A percentile compares a stretch with the other conserved stretches of the same genome.
Conservation (phyloP, 805 yeast genomes). For the Torulaspora microellipsoides region DNA sequence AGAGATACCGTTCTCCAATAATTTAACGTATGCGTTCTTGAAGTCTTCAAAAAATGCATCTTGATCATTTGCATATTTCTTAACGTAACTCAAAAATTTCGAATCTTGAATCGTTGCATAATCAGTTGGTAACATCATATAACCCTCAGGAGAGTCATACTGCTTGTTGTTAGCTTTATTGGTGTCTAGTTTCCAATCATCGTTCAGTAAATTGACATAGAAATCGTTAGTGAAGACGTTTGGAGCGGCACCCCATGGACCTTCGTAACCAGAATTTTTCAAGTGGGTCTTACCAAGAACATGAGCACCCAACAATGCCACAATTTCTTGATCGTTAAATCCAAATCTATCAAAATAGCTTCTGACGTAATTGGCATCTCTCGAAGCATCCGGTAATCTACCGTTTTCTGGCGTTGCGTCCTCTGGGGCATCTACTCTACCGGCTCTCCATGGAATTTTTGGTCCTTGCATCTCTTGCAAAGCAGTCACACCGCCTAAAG, state of each 20-base stretch:
- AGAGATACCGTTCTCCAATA: slow-evolving; percentile 70
- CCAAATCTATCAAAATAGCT: slow-evolving; percentile 61
- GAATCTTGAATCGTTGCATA: slow-evolving; percentile 62
- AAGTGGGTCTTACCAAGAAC: slow-evolving; percentile 73
- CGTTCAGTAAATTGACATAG: slow-evolving; percentile 51
- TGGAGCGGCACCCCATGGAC: slow-evolving; percentile 86
- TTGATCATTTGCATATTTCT: slow-evolving; percentile 63
- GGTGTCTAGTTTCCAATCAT: slow-evolving; percentile 50
- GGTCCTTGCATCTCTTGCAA: slow-evolving; percentile 80
- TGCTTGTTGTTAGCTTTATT: slow-evolving; percentile 58
- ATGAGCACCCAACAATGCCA: slow-evolving; percentile 72
- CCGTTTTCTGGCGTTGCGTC: slow-evolving; percentile 57
- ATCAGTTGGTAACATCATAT: slow-evolving; percentile 89
- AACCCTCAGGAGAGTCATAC: slow-evolving; percentile 57
- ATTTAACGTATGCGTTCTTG: slow-evolving; percentile 59
- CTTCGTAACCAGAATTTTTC: slow-evolving; percentile 69
- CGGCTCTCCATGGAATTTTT: slow-evolving; percentile 75
- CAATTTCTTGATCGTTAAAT: slow-evolving; percentile 66
- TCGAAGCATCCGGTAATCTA: slow-evolving; percentile 67
- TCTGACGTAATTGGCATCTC: slow-evolving; percentile 61
- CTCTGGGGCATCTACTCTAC: slow-evolving; percentile 58
- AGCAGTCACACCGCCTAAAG: slow-evolving; percentile 74
- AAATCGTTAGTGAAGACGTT: slow-evolving; percentile 72
- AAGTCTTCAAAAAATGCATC: slow-evolving; percentile 59
- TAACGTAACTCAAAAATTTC: slow-evolving; percentile 55